Percentiles rank a stretch among this genome's conserved stretches.
These are phyloP conservation scores for Silene coronaria DNA, from an alignment of 179 eudicot species.

Conservation along the genomic window DNA sequence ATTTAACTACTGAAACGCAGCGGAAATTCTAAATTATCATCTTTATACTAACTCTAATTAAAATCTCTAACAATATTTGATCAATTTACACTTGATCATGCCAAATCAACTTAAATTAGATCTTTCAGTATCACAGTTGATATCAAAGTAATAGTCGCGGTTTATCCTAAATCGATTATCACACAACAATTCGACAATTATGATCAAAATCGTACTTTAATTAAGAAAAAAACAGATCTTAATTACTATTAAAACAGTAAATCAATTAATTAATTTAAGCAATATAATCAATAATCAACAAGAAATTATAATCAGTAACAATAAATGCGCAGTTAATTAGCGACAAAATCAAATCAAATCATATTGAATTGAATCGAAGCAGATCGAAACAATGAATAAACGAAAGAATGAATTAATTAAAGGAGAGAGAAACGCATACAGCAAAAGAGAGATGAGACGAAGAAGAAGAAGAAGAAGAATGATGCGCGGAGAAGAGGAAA, in stretches of 20 bases:
- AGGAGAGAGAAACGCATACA: conserved; percentile 8
- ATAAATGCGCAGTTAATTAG: too few species aligned
- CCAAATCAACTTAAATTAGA: background rate
- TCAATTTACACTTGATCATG: background rate
- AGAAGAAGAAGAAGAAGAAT: conserved; percentile 11
- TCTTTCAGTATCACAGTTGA: background rate
- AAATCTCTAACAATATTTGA: background rate
- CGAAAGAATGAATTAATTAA: background rate
- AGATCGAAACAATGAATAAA: background rate
- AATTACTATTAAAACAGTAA: background rate
- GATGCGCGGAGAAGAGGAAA: conserved; percentile 26
- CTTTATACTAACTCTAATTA: background rate
- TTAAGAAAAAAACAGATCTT: background rate
- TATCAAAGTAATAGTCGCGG: background rate
- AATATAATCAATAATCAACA: too few species aligned
- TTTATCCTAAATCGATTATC: background rate
- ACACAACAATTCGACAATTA: background rate
- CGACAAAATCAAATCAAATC: background rate
- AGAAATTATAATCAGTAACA: too few species aligned
- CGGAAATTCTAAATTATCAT: background rate
- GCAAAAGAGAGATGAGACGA: conserved; percentile 2
- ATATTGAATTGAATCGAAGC: conserved; percentile 13
- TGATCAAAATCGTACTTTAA: background rate
- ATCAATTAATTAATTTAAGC: background rate
- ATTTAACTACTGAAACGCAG: background rate